Evolutionary conservation across 306 rosid genomes (phyloP), one percentile per base, ranked within the genome.

Genomic region (Corylus heterophylla): DNA sequence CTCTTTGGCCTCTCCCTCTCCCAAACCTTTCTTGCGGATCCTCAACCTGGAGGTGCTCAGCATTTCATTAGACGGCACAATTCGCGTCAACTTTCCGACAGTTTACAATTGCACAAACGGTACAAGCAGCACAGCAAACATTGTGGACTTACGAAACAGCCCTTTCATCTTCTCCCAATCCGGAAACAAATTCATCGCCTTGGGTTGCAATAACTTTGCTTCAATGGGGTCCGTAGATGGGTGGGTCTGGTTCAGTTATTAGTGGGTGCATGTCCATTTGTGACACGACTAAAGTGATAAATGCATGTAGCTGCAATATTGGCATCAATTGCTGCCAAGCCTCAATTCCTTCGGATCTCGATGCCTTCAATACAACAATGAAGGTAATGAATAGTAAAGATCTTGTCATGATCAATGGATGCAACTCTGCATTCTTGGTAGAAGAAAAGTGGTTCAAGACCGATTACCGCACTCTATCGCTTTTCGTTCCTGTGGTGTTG

Each of bases 121-220:
- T 13, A 22, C 16, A 8, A 9, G 25, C 2, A 14, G 1, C 29
- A 3, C 8, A 25, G 12, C 25, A 16, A 59, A 11, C 10, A 37
- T 37, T 12, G 11, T 54, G 2, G 12, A 62, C 17, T 18, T 78
- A 29, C 42, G 0, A 31, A 14, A 48, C 7, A 71, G 76, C 50
- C 71, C 76, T 18, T 78, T 71, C 29, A 1, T 14, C 27, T 78
- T 54, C 62, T 71, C 81, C 52, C 16, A 45, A 12, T 2, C 12
- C 48, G 3, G 48, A 0, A 71, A 78, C 58, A 42, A 17, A 17
- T 78, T 78, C 76, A 17, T 56, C 12, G 81, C 50, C 2, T 47
- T 70, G 18, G 71, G 76, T 8, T 78, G 81, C 61, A 62, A 50
- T 4, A 35, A 61, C 42, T 54, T n/a, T 47, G 81, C 71, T 1